Evolutionary conservation across 23 red algal species (phyloP), one percentile per base, ranked within the genome.

Genomic region (Gracilaria gracilis): DNA sequence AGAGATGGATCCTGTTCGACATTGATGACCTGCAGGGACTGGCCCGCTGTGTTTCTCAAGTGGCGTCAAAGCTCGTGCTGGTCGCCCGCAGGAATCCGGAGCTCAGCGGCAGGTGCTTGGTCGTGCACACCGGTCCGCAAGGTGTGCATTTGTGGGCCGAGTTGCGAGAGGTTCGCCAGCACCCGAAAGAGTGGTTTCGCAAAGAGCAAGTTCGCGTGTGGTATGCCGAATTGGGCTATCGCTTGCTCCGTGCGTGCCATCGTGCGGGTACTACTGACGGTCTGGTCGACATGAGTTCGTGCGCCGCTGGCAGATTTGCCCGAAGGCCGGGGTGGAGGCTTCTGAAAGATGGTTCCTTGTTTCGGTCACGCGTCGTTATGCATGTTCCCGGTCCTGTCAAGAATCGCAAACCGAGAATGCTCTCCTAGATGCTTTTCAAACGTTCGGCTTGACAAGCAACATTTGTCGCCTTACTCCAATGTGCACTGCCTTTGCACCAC

Each of bases 81-180:
- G 84, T 79, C 13, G 75, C 88, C 25, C 94, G 88, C 15, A 62
- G 94, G 35, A 75, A 91, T 65, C 4, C 38, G 42, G 81, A 96
- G 82, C 58, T 96, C 31, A 87, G 81, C 20, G 94, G 94, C 28
- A 62, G 86, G 11, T 87, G 80, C 23, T 28, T 93, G 36, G 87
- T 96, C n/a, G 54, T 96, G 31, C 87, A 75, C 31, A 86, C 94
- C 17, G 94, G 94, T 31, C 94, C 94, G 2, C 27, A 17, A 0
- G 94, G 87, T 4, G 44, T 96, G 54, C 94, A 96, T 57, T 32
- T 96, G 11, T 96, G 94, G 94, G 87, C 82, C 42, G 86, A 96
- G 75, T 44, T 96, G 64, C 87, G 94, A 5, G 94, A 96, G 46
- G 71, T 82, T 9, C 80, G 94, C n/a, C 24, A 62, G 20, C 54